Evolutionary conservation across 2,329 filamentous ascomycete species (phyloP).

Genomic region (Pseudodiploospora longispora): DNA sequence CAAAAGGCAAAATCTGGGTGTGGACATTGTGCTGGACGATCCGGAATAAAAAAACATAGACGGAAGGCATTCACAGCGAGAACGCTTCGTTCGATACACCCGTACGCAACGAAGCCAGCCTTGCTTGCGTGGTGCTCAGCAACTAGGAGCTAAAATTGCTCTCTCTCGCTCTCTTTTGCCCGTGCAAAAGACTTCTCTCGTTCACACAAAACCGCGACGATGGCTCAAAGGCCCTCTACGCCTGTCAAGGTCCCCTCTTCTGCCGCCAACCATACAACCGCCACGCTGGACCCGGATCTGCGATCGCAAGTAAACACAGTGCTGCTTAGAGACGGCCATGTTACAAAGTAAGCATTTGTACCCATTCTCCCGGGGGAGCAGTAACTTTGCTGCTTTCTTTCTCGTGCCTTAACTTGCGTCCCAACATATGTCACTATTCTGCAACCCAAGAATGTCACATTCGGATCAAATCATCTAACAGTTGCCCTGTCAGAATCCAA

Average conservation of each 20-base stretch:
- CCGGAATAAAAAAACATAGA: no score
- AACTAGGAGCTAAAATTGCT: no score
- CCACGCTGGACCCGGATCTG: constrained; percentile 53
- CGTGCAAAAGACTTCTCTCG: background rate
- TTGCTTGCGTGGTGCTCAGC: no score
- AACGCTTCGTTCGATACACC: no score
- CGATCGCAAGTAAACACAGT: constrained; percentile 54
- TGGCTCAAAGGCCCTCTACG: constrained; percentile 42
- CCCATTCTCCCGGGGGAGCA: background rate
- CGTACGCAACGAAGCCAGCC: no score
- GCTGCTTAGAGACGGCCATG: constrained; percentile 50
- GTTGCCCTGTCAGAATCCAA: constrained; percentile 44
- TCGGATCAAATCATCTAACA: background rate
- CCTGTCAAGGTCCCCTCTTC: constrained; percentile 54
- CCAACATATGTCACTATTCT: background rate
- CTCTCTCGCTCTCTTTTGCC: no score
- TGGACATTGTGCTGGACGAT: no score
- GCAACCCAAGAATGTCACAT: background rate
- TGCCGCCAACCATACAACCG: constrained; percentile 51
- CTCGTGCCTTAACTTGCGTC: background rate
- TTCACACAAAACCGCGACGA: constrained; percentile 14
- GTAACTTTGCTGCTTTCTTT: background rate
- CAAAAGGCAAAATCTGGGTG: no score
- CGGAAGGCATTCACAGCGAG: no score
- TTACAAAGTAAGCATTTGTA: constrained; percentile 41